Evolutionary conservation across 2,329 filamentous ascomycete genomes (phyloP).

Genomic region (Alternaria gaisen): DNA sequence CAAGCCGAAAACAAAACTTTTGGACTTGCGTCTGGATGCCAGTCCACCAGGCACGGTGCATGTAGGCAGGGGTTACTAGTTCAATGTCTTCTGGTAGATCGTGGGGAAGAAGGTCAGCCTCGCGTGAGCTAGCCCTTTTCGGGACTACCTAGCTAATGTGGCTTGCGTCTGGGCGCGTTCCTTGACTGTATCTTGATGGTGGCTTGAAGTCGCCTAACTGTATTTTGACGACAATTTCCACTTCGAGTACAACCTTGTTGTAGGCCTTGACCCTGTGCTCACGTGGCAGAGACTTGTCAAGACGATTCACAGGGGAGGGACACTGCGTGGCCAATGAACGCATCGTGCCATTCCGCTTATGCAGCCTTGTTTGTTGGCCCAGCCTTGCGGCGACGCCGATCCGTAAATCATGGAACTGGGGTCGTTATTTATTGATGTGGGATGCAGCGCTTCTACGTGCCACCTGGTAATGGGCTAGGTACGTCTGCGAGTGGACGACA

Average conservation of each 20-base stretch:
- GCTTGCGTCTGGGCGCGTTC: background rate
- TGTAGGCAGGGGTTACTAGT: background rate
- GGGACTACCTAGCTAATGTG: fast-evolving
- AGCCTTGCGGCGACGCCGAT: background rate
- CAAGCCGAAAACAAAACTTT: background rate
- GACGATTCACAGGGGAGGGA: background rate
- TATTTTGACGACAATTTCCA: background rate
- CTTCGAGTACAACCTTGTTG: background rate
- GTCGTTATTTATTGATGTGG: too few species aligned
- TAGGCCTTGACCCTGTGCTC: background rate
- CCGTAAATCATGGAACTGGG: too few species aligned
- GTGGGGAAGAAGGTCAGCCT: background rate
- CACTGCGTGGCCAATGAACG: background rate
- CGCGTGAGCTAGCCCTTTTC: too few species aligned
- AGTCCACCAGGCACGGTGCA: background rate
- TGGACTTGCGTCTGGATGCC: background rate
- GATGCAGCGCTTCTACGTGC: too few species aligned
- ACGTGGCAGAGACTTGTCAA: background rate
- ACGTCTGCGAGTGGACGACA: too few species aligned
- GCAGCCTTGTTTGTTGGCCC: background rate
- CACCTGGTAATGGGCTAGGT: too few species aligned
- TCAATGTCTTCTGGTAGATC: background rate
- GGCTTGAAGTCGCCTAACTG: background rate
- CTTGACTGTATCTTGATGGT: background rate
- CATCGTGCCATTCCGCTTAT: background rate